Evolutionary conservation across 1,139 yeast genomes (phyloP), one percentile per base, ranked within the genome.

Genomic region (Blastobotrys apis): DNA sequence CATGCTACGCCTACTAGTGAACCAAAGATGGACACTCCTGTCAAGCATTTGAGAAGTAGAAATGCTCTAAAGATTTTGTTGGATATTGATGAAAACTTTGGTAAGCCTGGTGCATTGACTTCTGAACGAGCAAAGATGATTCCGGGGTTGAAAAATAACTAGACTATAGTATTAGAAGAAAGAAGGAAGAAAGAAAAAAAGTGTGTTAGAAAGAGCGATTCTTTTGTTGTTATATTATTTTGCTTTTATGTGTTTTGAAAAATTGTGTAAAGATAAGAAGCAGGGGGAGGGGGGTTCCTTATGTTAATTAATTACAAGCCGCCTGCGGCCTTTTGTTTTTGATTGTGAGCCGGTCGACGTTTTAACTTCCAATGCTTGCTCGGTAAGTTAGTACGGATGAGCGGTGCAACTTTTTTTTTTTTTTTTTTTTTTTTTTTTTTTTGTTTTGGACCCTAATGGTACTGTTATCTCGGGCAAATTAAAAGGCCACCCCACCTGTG

Each of bases 11-110:
- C 73, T 19, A 53, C 68, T 10, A 59, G 69, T 4, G 62, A 57
- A 36, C 47, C 56, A n/a, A 48, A 53, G 34, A 50, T 43, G 19
- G 53, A 52, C 21, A 51, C 67, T 21, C 64, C 69, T 30, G 58
- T 65, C 54, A 64, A 65, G 52, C 69, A 66, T 53, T 52, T 70
- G 48, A 59, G 73, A 38, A 63, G 69, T 48, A 58, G 73, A 44
- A 69, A 68, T 48, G 72, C 74, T 16, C 59, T 70, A 43, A 69
- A 69, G 62, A 65, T 71, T 43, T 55, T 70, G 50, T 58, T 70
- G 38, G 74, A 70, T 51, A 67, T 70, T 48, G 74, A 70, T 50
- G 71, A 69, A 58, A 69, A 69, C 60, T 70, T 70, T 57, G 74
- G 74, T 37, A 63, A 61, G 47, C 68, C 68, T 3, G 61, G 64